Base-by-base conservation (phyloP, 192 early-diverging fungal genomes). In the Coemansia javaensis region DNA sequence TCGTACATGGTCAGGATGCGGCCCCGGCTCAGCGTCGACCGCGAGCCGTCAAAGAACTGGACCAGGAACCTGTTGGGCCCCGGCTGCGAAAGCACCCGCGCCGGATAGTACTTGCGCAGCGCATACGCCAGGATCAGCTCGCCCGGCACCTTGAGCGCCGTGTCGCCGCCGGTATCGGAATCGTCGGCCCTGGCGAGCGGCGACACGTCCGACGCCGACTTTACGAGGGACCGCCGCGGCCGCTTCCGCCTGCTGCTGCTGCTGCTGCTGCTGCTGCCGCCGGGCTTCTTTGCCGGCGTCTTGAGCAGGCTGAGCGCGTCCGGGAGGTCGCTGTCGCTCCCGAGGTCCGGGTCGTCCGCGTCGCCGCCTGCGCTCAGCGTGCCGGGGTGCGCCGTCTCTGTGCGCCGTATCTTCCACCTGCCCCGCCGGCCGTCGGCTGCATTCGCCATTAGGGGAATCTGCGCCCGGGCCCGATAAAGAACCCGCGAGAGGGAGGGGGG, bases 51-150 rank as follows among this genome's bases (percentile, higher is more conserved):
- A 40, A 75, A 67, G 38, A 67, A 75, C 51, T 56, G 43, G 8
- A 75, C 43, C 5, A 17, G 16, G 18, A 48, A 75, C 30, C 40
- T 57, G n/a, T 47, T 51, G 7, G 32, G 30, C 13, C 24, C 34
- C 23, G 52, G 32, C 40, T 41, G 54, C 4, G 50, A 32, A 12
- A 56, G 10, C 3, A 75, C 24, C 5, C 65, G 54, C 2, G 64
- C 71, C 11, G 71, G 71, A 9, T 75, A 75, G 30, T 75, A 75
- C 35, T 63, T 63, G 39, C 59, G 64, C 23, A 57, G 25, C 25
- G 32, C 44, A 13, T 45, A 53, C 9, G 71, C 65, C 13, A 75
- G 37, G 3, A 75, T 56, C 27, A 63, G 55, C 34, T 75, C 71
- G 12, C 71, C 71, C 2, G 71, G 71, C 5, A 67, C 56, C 33